phyloP scores from a whole-genome alignment of 768 basidiomycete genomes.

The Mycena vulgaris region DNA sequence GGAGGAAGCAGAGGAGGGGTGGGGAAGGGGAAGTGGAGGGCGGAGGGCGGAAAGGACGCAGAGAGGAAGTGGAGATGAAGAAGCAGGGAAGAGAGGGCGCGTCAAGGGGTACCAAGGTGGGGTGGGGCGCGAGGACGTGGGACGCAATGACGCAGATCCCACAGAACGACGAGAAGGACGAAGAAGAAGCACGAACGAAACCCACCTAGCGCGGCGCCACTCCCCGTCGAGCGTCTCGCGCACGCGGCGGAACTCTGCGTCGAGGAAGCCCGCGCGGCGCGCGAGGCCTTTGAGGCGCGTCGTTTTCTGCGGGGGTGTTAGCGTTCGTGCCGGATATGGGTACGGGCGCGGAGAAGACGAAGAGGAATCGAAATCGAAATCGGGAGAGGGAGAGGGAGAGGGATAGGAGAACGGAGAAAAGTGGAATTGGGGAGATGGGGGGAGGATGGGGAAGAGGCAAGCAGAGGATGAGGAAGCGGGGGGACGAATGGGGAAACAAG shows the following conservation, averaged over 20 bases:
- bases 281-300: conserved; percentile 44
- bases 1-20: background rate
- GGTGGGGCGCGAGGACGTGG: no score
- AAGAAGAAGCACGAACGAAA: conserved; percentile 25
- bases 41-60: conserved; percentile 40
- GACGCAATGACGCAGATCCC: no score
- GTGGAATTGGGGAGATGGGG: no score
- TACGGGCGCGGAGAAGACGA: background rate
- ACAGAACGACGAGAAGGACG: conserved; percentile 36
- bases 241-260: conserved; percentile 60
- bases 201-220: conserved; percentile 49
- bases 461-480: no score
- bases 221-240: conserved; percentile 59
- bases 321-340: background rate
- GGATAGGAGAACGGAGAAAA: no score
- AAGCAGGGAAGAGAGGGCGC: no score
- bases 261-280: conserved; percentile 52
- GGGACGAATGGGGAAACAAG: no score
- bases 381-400: background rate
- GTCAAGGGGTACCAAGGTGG: no score
- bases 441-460: no score
- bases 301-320: conserved; percentile 24
- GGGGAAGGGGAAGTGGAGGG: background rate
- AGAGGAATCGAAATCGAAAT: background rate
- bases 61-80: no score